phyloP scores from a whole-genome alignment of 306 rosid genomes.

The Gastrolobium villosum region DNA sequence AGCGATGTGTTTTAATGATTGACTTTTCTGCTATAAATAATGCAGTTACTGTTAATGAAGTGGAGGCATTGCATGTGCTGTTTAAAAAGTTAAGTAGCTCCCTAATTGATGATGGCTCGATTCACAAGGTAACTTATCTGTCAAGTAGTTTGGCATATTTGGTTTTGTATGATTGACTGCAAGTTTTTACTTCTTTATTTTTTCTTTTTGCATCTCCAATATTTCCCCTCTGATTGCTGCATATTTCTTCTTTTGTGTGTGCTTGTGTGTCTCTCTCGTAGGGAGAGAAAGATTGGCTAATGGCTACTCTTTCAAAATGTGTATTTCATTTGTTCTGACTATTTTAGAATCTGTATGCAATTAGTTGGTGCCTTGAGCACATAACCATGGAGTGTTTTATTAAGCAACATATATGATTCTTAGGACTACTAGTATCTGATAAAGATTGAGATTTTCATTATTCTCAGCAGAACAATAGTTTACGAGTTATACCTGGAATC shows the following conservation, averaged over 20 bases:
- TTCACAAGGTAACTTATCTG: conserved; percentile 79
- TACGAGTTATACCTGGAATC: neutral
- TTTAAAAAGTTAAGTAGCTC: conserved; percentile 82
- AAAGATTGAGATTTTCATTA: neutral
- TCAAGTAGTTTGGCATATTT: conserved; percentile 1
- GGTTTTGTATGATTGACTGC: conserved; percentile 7
- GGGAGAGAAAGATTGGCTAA: no score
- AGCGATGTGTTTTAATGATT: conserved; percentile 14
- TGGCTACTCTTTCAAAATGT: no score
- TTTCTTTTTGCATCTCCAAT: neutral
- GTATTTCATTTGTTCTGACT: no score
- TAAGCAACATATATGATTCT: neutral
- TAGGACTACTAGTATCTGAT: neutral
- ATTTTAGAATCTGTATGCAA: no score
- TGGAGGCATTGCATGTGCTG: conserved; percentile 80
- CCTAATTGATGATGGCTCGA: conserved; percentile 76
- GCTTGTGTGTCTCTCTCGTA: no score
- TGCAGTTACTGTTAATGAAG: conserved; percentile 78
- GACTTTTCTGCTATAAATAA: conserved; percentile 16
- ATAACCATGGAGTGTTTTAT: neutral
- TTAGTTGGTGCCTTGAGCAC: neutral
- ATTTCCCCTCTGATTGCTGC: neutral
- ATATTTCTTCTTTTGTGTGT: no score
- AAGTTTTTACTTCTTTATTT: conserved; percentile 3
- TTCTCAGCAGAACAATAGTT: neutral